These are phyloP conservation scores for Suhomyces faveliae DNA, from an alignment of 805 yeast species.

Conservation along the genomic window DNA sequence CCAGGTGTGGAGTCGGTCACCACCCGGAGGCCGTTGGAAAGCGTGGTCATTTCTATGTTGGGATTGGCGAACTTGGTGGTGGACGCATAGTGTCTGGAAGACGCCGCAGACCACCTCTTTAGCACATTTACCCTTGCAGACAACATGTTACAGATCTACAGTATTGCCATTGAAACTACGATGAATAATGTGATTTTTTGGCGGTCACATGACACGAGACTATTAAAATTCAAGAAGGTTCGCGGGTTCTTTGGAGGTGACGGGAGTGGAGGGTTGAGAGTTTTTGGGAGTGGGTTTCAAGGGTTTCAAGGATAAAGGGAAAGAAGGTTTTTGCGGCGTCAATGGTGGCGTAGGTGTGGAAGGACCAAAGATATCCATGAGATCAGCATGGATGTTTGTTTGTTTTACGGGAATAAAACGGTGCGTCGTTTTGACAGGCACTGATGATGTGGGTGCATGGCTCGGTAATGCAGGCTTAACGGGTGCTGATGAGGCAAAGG, in stretches of 20 bases:
- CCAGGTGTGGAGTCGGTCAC: conserved; percentile 86
- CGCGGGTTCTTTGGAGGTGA: neutral
- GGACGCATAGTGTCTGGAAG: neutral
- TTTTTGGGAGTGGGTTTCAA: neutral
- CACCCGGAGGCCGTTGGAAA: conserved; percentile 76
- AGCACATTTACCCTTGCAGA: conserved; percentile 2
- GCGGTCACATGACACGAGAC: neutral
- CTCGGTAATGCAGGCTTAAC: neutral
- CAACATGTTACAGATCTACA: neutral
- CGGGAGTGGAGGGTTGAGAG: neutral
- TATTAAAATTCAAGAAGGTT: neutral
- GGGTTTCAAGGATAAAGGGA: neutral
- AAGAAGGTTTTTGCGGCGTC: neutral
- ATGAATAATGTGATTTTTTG: neutral
- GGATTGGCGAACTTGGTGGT: conserved; percentile 9
- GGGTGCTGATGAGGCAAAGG: conserved; percentile 17
- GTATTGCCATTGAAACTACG: neutral
- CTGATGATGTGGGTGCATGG: neutral
- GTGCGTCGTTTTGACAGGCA: conserved; percentile 1
- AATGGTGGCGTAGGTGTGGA: neutral
- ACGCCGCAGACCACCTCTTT: neutral
- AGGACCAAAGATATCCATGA: conserved; percentile 11
- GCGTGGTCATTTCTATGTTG: conserved; percentile 34
- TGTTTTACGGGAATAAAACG: conserved; percentile 5
- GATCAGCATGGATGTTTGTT: conserved; percentile 4